Percentiles rank a stretch among this genome's conserved stretches.
Evolutionary conservation across 148 eudicot genomes (phyloP).

Genomic region (Selenicereus undatus): DNA sequence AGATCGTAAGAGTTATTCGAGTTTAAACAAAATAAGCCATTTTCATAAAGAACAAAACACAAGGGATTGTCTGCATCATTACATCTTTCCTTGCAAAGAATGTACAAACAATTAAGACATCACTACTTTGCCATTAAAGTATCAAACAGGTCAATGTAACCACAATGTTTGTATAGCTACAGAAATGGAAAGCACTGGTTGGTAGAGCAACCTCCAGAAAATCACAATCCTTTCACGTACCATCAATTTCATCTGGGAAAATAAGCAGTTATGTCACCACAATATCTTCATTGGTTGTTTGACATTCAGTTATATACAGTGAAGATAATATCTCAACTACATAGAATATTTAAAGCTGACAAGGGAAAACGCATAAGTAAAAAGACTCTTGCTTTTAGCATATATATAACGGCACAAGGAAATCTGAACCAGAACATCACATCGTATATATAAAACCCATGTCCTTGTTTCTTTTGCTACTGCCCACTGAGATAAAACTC

Average conservation of each 20-base stretch:
- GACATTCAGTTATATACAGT: slow-evolving; percentile 14
- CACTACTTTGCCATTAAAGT: not conserved
- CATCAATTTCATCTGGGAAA: slow-evolving; percentile 92
- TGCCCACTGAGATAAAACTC: not conserved
- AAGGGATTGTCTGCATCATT: too few relatives aligned
- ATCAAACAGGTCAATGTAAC: not conserved
- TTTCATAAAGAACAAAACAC: too few relatives aligned
- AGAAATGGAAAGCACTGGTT: slow-evolving; percentile 32
- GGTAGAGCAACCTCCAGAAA: slow-evolving; percentile 46
- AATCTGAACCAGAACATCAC: not conserved
- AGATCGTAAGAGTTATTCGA: slow-evolving; percentile 1
- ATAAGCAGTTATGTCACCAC: slow-evolving; percentile 58
- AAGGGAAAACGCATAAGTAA: not conserved
- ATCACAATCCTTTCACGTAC: slow-evolving; percentile 69
- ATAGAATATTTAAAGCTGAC: not conserved
- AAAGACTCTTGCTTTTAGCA: not conserved
- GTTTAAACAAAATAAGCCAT: slow-evolving; percentile 9
- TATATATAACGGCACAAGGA: not conserved
- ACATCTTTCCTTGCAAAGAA: slow-evolving; percentile 19
- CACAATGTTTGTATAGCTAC: slow-evolving; percentile 19
- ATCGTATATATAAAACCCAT: not conserved
- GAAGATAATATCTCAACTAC: slow-evolving; percentile 4
- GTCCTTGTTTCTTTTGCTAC: not conserved
- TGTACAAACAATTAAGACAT: slow-evolving; percentile 10
- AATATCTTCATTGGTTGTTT: slow-evolving; percentile 26